Base-by-base conservation (phyloP, 352 stramenopile genomes). In the Phytophthora tentaculata region DNA sequence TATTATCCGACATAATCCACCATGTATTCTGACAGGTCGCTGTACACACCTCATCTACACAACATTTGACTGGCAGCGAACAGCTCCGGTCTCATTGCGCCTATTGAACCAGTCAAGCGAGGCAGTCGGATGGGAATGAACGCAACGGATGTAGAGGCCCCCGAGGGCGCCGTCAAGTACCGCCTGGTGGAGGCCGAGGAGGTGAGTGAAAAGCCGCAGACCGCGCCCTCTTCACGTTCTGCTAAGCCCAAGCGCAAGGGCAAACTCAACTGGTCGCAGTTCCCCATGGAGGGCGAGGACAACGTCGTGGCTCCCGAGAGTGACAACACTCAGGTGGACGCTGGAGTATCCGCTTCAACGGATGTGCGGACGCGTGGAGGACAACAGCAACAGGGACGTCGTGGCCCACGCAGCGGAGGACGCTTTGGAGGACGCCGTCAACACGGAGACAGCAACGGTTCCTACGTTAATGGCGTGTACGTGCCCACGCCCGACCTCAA, bases 161-260 rank as follows among this genome's bases (percentile, higher is more conserved):
- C 58, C 9, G 66, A 69, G 43, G 66, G 69, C 41, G 61, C 74
- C 49, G 79, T 94, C 76, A 95, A 95, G 78, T 95, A 94, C 74
- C 85, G 74, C 44, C 73, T 95, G 12, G 87, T 95, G 32, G 87
- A 94, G 69, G 87, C 87, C 9, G 87, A 95, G 52, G 87, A 95
- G 60, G 87, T 95, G 49, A 81, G 44, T 23, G 54, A 85, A 48
- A 77, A 71, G 56, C n/a, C 65, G 50, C 65, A 67, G 35, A 43
- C 63, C 14, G 10, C 56, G 26, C 13, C 43, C n/a, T 39, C 61
- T 19, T 19, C 23, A 22, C 49, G 56, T 32, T 47, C 49, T 7
- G 8, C 24, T 32, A 75, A 73, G 24, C 39, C 54, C 52, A 84
- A 89, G 69, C 88, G 89, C 69, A 83, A 88, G 54, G 69, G 83